Evolutionary conservation across 2,329 filamentous ascomycete species (phyloP).

Genomic region (Ceratocystis cubensis): DNA sequence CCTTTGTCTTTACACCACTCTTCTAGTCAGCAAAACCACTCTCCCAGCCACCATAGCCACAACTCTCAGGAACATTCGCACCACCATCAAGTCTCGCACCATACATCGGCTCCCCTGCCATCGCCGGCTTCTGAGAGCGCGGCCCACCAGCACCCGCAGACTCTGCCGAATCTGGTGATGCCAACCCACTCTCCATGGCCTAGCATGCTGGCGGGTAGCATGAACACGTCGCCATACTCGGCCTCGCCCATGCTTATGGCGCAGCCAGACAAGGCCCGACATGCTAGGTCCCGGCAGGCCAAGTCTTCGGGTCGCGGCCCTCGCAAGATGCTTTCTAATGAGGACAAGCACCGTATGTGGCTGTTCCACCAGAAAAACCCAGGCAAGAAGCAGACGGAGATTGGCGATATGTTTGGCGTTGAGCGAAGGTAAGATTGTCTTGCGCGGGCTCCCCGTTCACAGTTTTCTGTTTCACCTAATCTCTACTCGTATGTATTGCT

Average conservation of each 20-base stretch:
- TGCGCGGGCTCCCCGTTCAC: not conserved
- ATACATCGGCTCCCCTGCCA: constrained; percentile 4
- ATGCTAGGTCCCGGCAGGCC: constrained; percentile 30
- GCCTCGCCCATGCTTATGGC: constrained; percentile 10
- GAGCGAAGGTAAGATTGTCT: constrained; percentile 69
- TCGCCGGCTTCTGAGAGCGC: constrained; percentile 28
- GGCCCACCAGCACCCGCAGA: constrained; percentile 37
- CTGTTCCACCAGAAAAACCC: constrained; percentile 85
- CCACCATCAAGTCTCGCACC: constrained; percentile 26
- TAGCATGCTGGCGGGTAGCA: constrained; percentile 52
- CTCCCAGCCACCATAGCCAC: constrained; percentile 21
- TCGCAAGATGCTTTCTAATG: constrained; percentile 78
- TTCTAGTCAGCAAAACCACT: constrained; percentile 25
- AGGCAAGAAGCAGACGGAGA: constrained; percentile 85
- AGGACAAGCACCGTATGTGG: constrained; percentile 86
- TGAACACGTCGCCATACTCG: not conserved
- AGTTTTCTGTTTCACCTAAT: not conserved
- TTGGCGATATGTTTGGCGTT: constrained; percentile 88
- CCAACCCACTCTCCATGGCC: constrained; percentile 60
- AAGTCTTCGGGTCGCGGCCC: constrained; percentile 44
- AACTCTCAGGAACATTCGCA: constrained; percentile 32
- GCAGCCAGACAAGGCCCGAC: constrained; percentile 21
- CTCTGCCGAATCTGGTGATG: constrained; percentile 42
- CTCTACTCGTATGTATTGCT: not conserved
- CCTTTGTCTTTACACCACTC: constrained; percentile 26